A percentile compares a stretch with the other conserved stretches of the same genome.
Conservation (phyloP, 768 basidiomycete species). For the Exidia glandulosa region DNA sequence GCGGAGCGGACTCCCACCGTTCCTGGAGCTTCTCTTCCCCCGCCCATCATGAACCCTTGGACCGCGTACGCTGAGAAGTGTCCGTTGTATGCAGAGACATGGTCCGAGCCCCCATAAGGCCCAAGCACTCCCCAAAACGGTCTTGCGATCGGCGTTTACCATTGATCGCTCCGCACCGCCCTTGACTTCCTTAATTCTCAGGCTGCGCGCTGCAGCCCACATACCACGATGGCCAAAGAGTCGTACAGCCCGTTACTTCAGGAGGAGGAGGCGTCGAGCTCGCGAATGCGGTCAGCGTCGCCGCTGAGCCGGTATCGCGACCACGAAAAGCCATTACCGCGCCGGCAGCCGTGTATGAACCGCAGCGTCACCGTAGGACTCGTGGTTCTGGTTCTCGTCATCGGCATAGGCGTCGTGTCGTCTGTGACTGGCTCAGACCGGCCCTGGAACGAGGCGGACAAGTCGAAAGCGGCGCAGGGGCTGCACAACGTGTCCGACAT, state of each 20-base stretch:
- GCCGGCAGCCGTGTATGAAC: background rate
- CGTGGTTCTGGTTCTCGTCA: background rate
- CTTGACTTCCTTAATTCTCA: too few relatives aligned
- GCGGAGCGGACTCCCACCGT: too few relatives aligned
- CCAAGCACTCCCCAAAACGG: too few relatives aligned
- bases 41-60: too few relatives aligned
- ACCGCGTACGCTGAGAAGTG: too few relatives aligned
- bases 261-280: background rate
- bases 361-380: background rate
- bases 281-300: background rate
- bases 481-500: background rate
- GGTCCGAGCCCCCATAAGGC: too few relatives aligned
- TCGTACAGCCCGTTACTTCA: background rate
- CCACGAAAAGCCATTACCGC: background rate
- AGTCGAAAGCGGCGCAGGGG: background rate
- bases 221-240: background rate
- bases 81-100: too few relatives aligned
- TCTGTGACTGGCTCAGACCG: background rate
- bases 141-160: too few relatives aligned
- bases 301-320: background rate
- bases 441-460: background rate
- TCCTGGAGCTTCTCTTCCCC: too few relatives aligned
- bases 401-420: background rate
- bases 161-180: too few relatives aligned
- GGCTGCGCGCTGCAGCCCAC: too few relatives aligned